phyloP scores from a whole-genome alignment of 148 eudicot genomes.

The Polygonum aviculare region DNA sequence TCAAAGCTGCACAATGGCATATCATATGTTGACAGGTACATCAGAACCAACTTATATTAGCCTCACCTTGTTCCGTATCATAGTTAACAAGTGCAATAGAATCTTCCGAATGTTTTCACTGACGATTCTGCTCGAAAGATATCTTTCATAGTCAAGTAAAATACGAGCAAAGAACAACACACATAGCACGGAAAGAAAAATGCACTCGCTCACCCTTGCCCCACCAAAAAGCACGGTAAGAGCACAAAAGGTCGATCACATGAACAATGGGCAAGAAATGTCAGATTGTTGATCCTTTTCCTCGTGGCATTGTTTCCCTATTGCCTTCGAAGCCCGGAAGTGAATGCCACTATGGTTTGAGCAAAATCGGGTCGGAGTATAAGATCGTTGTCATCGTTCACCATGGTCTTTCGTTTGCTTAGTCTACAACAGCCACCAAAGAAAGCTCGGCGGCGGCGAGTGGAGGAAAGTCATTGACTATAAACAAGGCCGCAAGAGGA shows the following conservation, averaged over 20 bases:
- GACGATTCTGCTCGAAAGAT: slow-evolving; percentile 34
- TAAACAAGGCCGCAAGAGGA: too few species aligned
- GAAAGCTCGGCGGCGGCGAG: too few species aligned
- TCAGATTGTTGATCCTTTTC: too few species aligned
- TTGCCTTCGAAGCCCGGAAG: too few species aligned
- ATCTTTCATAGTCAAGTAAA: not conserved
- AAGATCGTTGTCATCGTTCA: too few species aligned
- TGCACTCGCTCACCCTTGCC: slow-evolving; percentile 22
- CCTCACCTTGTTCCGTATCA: slow-evolving; percentile 26
- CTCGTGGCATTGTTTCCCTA: too few species aligned
- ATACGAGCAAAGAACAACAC: not conserved
- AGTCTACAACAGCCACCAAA: too few species aligned
- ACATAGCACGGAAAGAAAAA: not conserved
- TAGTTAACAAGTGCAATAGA: slow-evolving; percentile 19
- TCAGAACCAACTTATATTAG: slow-evolving; percentile 3
- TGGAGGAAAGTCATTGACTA: too few species aligned
- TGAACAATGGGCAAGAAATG: slow-evolving; percentile 43
- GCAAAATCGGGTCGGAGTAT: too few species aligned
- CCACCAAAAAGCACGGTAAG: slow-evolving; percentile 59
- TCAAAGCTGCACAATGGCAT: slow-evolving; percentile 15
- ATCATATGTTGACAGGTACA: not conserved
- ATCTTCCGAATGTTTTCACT: slow-evolving; percentile 63
- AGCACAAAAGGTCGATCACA: slow-evolving; percentile 43
- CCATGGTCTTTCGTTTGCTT: too few species aligned
- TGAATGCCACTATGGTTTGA: too few species aligned